These are phyloP conservation scores for Botrytis fabae DNA, from an alignment of 2,329 filamentous ascomycete genomes.

Conservation along the genomic window DNA sequence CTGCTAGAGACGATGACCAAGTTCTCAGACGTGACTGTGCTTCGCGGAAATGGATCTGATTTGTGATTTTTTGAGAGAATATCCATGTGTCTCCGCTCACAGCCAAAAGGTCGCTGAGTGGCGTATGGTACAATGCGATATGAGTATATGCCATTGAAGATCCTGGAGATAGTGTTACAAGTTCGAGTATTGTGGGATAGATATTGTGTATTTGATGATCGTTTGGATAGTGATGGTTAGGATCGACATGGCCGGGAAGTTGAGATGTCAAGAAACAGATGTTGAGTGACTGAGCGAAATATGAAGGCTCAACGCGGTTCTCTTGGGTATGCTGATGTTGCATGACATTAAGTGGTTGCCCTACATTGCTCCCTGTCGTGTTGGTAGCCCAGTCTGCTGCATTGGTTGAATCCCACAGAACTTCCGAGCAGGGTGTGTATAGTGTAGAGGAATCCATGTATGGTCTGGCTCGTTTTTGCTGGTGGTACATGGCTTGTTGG, in stretches of 20 bases:
- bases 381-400: slow-evolving; percentile 49
- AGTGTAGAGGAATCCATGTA: slow-evolving; percentile 26
- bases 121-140: slow-evolving; percentile 57
- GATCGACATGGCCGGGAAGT: slow-evolving; percentile 33
- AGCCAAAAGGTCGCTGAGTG: slow-evolving; percentile 57
- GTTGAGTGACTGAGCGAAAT: slow-evolving; percentile 35
- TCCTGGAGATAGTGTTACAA: slow-evolving; percentile 46
- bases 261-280: slow-evolving; percentile 34
- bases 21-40: slow-evolving; percentile 49
- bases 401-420: slow-evolving; percentile 52
- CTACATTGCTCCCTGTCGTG: slow-evolving; percentile 18
- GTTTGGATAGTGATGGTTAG: slow-evolving; percentile 39
- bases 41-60: slow-evolving; percentile 47
- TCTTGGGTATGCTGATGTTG: slow-evolving; percentile 27
- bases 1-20: slow-evolving; percentile 50
- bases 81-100: slow-evolving; percentile 60
- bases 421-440: slow-evolving; percentile 41
- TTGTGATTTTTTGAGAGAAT: slow-evolving; percentile 54
- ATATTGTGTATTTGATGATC: slow-evolving; percentile 21
- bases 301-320: slow-evolving; percentile 14
- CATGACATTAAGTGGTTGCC: slow-evolving; percentile 27
- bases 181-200: slow-evolving; percentile 26
- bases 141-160: slow-evolving; percentile 54
- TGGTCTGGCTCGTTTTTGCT: slow-evolving; percentile 38
- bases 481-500: slow-evolving; percentile 54